These are phyloP conservation scores for Trichophyton benhamiae DNA, from an alignment of 2,329 filamentous ascomycete genomes.

Conservation along the genomic window DNA sequence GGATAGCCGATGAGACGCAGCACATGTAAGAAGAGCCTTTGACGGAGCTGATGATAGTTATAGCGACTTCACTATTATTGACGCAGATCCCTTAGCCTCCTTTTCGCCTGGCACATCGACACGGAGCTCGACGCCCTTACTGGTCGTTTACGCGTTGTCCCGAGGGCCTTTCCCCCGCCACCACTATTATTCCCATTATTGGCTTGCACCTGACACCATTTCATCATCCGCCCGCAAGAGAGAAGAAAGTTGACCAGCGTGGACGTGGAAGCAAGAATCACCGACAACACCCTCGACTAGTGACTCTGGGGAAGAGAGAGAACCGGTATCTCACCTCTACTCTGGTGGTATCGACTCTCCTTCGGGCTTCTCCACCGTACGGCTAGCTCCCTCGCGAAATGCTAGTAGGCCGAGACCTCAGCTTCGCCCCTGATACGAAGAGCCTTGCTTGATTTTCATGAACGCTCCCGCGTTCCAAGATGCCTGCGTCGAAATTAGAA, in stretches of 20 bases:
- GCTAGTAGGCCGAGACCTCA: not conserved
- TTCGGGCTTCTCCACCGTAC: not conserved
- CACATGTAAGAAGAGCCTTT: no score
- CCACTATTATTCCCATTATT: not conserved
- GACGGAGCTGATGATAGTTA: not conserved
- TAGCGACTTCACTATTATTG: not conserved
- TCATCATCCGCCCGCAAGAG: not conserved
- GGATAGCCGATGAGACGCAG: no score
- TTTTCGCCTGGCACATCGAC: not conserved
- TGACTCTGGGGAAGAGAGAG: not conserved
- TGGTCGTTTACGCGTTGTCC: not conserved
- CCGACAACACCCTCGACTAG: not conserved
- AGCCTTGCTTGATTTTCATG: not conserved
- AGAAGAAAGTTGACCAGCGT: not conserved
- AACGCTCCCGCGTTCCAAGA: constrained; percentile 1
- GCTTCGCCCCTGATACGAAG: constrained; percentile 1
- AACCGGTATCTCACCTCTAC: not conserved
- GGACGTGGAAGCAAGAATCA: not conserved
- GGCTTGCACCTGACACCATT: not conserved
- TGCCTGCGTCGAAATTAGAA: constrained; percentile 17
- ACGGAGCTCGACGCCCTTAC: not conserved
- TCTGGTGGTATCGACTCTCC: not conserved
- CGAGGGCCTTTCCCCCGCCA: not conserved
- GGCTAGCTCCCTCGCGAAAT: not conserved
- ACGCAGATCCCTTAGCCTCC: not conserved